Base-by-base conservation (phyloP, 805 yeast species). In the Yamadazyma nakazawae region DNA sequence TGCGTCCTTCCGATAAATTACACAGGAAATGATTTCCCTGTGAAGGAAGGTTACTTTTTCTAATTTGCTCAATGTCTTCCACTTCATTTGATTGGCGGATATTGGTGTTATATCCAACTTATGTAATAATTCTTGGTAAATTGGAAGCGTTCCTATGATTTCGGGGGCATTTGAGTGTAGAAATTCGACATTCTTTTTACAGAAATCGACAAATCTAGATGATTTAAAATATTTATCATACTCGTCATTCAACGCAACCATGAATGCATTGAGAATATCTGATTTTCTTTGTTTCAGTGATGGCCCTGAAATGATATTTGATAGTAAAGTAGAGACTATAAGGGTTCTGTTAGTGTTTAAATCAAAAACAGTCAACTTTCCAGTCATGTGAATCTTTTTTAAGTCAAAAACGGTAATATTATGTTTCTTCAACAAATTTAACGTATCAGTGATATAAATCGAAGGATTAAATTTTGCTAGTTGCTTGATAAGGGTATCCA, bases 181-280 rank as follows among this genome's bases (percentile, higher is more conserved):
- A 24, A 34, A 43, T 16, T 58, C 61, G n/a, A 66, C 50, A n/a
- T 59, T 47, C 13, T 56, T 50, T 31, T 54, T 58, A 46, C 73
- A 67, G 41, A 56, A 56, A n/a, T 67, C 73, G 12, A 56, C 57
- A 48, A 56, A 68, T 43, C 60, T 56, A 0, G 50, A 19, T 0
- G 64, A 59, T 4, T 51, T 48, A 42, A 35, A 60, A 43, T 61
- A 57, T 35, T 53, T 55, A 26, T 62, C 63, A 46, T 54, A 62
- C 34, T 68, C 68, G n/a, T 50, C 54, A 35, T 55, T 60, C 25
- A 70, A 47, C 16, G 26, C 17, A 7, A 16, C 36, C 37, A 45
- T 38, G 36, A 45, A 45, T 17, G 14, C 16, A 16, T n/a, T 12
- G 7, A 45, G 13, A 11, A 40, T 19, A n/a, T 16, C 19, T 9